phyloP scores from a whole-genome alignment of 208 protist genomes.

The Leishmania braziliensis region DNA sequence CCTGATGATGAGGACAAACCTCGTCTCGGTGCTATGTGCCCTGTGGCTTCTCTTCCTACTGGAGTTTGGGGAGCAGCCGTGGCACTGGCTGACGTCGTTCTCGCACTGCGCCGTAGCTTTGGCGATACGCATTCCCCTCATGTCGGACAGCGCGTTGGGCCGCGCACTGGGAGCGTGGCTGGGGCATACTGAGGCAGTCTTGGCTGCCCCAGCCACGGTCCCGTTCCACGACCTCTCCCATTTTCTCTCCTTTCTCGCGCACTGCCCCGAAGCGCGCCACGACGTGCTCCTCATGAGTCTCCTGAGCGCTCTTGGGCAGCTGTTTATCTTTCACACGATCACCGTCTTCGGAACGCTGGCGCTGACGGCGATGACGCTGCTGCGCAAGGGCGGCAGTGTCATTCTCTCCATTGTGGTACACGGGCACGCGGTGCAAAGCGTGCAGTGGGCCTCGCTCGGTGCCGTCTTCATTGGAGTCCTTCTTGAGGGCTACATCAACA shows the following conservation, averaged over 20 bases:
- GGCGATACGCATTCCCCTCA: not conserved
- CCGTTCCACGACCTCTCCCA: constrained; percentile 59
- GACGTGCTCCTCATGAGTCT: constrained; percentile 72
- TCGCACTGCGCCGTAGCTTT: not conserved
- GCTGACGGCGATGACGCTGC: constrained; percentile 78
- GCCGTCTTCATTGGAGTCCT: constrained; percentile 62
- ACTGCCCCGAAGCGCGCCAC: constrained; percentile 44
- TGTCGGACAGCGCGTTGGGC: not conserved
- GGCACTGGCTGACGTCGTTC: constrained; percentile 26
- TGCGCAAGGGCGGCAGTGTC: constrained; percentile 82
- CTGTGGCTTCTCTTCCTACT: constrained; percentile 43
- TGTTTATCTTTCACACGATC: constrained; percentile 86
- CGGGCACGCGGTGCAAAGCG: constrained; percentile 46
- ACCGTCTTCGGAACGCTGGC: constrained; percentile 77
- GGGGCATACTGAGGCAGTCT: not conserved
- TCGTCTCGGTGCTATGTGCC: constrained; percentile 31
- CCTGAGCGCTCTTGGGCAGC: constrained; percentile 72
- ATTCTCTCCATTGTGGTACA: constrained; percentile 79
- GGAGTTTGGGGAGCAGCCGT: constrained; percentile 40
- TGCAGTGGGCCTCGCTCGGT: constrained; percentile 65
- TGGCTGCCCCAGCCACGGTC: constrained; percentile 19
- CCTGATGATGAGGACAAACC: constrained; percentile 77
- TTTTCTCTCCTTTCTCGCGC: constrained; percentile 54
- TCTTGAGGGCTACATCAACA: constrained; percentile 50
- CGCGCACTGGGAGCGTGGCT: not conserved